Conservation (phyloP, 768 basidiomycete species). For the Boletus subcaerulescens region DNA sequence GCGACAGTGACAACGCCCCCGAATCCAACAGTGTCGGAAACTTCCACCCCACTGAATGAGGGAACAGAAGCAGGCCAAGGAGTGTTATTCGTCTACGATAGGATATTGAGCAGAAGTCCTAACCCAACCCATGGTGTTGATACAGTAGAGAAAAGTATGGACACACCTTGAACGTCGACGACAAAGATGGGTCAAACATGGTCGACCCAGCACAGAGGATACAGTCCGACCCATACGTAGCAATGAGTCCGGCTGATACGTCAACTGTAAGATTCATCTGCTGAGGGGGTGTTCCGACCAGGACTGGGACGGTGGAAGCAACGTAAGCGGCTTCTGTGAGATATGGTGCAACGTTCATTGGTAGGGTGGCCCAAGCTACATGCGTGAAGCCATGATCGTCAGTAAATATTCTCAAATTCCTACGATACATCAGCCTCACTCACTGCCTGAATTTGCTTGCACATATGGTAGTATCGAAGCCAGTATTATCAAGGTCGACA, state of each 20-base stretch:
- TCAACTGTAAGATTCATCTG: slow-evolving; percentile 25
- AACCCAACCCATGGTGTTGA: neutral
- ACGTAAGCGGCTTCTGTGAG: slow-evolving; percentile 10
- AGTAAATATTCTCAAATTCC: neutral
- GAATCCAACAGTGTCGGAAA: slow-evolving; percentile 20
- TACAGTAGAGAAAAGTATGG: neutral
- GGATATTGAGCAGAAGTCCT: neutral
- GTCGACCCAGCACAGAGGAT: slow-evolving; percentile 23
- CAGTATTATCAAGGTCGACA: neutral
- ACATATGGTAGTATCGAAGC: slow-evolving; percentile 5
- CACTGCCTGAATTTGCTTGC: slow-evolving; percentile 15
- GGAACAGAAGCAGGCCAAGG: slow-evolving; percentile 14
- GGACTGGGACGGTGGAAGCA: slow-evolving; percentile 17
- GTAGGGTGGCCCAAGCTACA: slow-evolving; percentile 27
- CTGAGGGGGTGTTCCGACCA: slow-evolving; percentile 29
- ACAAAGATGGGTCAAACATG: slow-evolving; percentile 21
- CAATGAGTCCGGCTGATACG: slow-evolving; percentile 10
- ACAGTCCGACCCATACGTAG: slow-evolving; percentile 22
- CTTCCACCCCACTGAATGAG: slow-evolving; percentile 17
- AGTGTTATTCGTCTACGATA: slow-evolving; percentile 14
- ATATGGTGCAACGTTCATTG: slow-evolving; percentile 18
- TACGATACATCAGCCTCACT: neutral
- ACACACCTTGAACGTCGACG: slow-evolving; percentile 26
- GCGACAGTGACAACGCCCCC: slow-evolving; percentile 15
- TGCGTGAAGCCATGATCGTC: neutral